These are phyloP conservation scores for Leccinum subrobustum DNA, from an alignment of 1,284 basidiomycete species.

Conservation along the genomic window DNA sequence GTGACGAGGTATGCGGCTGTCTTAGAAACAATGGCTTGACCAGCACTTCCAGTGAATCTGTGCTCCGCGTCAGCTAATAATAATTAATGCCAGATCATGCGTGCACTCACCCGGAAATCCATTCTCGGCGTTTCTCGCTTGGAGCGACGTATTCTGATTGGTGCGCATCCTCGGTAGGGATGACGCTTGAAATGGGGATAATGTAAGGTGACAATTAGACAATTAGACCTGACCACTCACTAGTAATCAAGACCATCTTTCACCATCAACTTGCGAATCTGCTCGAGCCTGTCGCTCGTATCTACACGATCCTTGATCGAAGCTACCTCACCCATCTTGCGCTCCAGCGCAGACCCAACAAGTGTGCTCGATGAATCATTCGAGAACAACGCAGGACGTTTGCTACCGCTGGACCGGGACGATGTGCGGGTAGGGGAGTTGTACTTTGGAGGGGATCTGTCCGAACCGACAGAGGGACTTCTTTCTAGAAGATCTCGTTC, in stretches of 20 bases:
- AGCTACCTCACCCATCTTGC: slow-evolving; percentile 65
- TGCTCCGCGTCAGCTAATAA: slow-evolving; percentile 5
- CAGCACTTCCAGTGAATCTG: slow-evolving; percentile 87
- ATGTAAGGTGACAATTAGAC: slow-evolving; percentile 7
- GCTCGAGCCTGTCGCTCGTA: slow-evolving; percentile 60
- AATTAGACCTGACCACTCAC: slow-evolving; percentile 47
- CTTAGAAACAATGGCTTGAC: slow-evolving; percentile 74
- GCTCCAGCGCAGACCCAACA: slow-evolving; percentile 64
- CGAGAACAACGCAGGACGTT: slow-evolving; percentile 47
- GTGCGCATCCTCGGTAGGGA: slow-evolving; percentile 88
- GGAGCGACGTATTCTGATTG: slow-evolving; percentile 84
- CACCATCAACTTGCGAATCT: slow-evolving; percentile 66
- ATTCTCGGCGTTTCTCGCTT: slow-evolving; percentile 81
- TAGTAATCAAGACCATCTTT: slow-evolving; percentile 84
- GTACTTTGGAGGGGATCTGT: slow-evolving; percentile 37
- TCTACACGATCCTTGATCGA: slow-evolving; percentile 52
- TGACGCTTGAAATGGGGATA: slow-evolving; percentile 42
- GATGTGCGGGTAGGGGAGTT: slow-evolving; percentile 39
- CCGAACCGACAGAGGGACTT: slow-evolving; percentile 41
- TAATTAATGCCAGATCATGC: neutral
- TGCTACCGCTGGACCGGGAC: slow-evolving; percentile 39
- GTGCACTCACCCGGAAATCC: slow-evolving; percentile 71
- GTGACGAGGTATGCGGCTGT: slow-evolving; percentile 73
- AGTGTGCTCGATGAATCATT: slow-evolving; percentile 69
- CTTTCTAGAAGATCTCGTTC: slow-evolving; percentile 42